Base-by-base conservation (phyloP, 2,329 filamentous ascomycete genomes). In the Penicillium sclerotiorum region DNA sequence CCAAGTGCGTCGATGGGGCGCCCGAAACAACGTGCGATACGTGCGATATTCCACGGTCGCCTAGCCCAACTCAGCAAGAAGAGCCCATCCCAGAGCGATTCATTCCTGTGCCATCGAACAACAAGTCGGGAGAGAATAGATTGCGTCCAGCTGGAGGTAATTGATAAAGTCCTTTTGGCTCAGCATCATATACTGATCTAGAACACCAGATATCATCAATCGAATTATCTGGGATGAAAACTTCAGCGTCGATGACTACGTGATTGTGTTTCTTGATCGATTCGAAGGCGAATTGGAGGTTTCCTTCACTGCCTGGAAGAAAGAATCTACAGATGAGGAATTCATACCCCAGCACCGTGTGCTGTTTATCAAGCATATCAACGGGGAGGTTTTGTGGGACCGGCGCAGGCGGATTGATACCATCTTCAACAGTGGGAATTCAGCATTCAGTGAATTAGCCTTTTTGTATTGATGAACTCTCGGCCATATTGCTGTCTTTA, bases 301-400 rank as follows among this genome's bases (percentile, higher is more conserved):
- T 9, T 58, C 66, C 8, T 63, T 81, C 3, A 70, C 73, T 38
- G 70, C 67, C n/a, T 82, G 80, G 80, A 78, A 80, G 58, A 74
- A 69, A 15, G 78, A 80, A 40, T 73, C 74, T 25, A 81, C 79
- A 8, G 66, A 82, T 22, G 78, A 82, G 50, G 79, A 82, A 39
- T 82, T 81, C 48, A 80, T 82, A 48, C 80, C 80, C 3, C 73
- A 77, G 55, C 79, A 82, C 64, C 72, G 80, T 2, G 76, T 83
- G 15, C 51, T 78, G 47, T 77, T 79, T 52, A 77, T 81, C 55
- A 70, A 70, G 52, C 66, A 61, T 25, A 60, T 58, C 5, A 58
- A 69, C 40, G 71, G 66, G 15, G 70, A 73, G 20, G 57, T 74
- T 27, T 71, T 82, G 2, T 83, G 80, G 79, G 77, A 82, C 57